Base-by-base conservation (phyloP, 192 early-diverging fungal genomes). In the Podila minutissima region DNA sequence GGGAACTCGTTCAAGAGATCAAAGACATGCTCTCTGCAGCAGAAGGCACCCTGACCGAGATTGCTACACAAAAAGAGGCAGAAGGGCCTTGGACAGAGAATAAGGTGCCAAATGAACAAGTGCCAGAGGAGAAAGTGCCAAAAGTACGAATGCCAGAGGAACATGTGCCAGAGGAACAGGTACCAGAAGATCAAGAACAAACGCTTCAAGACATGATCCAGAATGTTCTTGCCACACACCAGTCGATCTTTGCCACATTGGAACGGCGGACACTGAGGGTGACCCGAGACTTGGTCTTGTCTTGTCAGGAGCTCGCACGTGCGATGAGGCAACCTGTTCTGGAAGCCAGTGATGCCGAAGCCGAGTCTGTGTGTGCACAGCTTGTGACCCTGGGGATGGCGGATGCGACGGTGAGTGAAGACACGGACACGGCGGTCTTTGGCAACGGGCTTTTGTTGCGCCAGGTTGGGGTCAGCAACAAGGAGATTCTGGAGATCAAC, bases 311-410 rank as follows among this genome's bases (percentile, higher is more conserved):
- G 24, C 85, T 92, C 22, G 57, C 93, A 13, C 20, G 13, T 1
- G 69, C 87, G 10, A 63, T 90, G 67, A 92, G 92, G 1, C 84
- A 85, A 63, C 83, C 86, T 2, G 82, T 86, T 35, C 67, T 89
- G 15, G 83, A 65, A 7, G 87, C 81, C 4, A 37, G 85, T 12
- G 59, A 69, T 7, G 83, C 83, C 35, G 92, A 94, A 72, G 89
- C 89, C 17, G 92, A 94, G 61, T 84, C 90, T 8, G 83, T 94
- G 38, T 94, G 92, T 62, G 91, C 91, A 24, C 76, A 81, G 12
- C 71, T 94, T 10, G 79, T 79, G 31, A 75, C 82, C 22, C 46
- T 67, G 3, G 88, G 87, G 5, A 66, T 85, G 12, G 81, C 88
- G 12, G 85, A 89, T 61, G 91, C 88, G 3, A 87, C 88, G 3